Evolutionary conservation across 129 eudicot genomes (phyloP), one percentile per base, ranked within the genome.

Genomic region (Ambrosia trifida): DNA sequence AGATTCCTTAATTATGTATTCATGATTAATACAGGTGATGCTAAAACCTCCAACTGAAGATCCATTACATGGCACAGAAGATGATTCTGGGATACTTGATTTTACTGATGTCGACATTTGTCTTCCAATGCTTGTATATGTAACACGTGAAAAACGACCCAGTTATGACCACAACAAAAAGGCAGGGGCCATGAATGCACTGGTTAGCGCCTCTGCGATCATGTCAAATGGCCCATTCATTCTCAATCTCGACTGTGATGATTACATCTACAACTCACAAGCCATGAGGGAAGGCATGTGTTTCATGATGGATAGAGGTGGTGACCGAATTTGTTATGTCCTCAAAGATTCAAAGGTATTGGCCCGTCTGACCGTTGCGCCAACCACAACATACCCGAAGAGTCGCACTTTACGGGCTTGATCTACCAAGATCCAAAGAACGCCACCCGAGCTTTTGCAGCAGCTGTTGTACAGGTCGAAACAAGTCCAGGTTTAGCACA

Each of bases 211-310:
- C 75, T 89, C 96, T 2, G 96, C 96, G 17, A 82, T 89, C 80
- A 89, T 89, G 96, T 89, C 96, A 3, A 89, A 89, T 7, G 92
- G 96, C 13, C 89, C 96, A 0, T 89, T 89, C 72, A 86, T 89
- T 80, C 96, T 89, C 70, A 89, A 86, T 72, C 87, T 89, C n/a
- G 93, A 89, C 38, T 86, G 96, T 76, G 96, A 89, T 64, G 93
- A 89, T 77, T 89, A 89, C 78, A 84, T 89, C 67, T 89, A 86
- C 81, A 86, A 89, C 81, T 89, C 96, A 54, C 86, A 86, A 49
- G 96, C 96, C 72, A 86, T 89, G 90, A 89, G 89, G 45, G 96
- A 86, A 81, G 96, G 96, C 35, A 89, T 89, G 87, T 89, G 96
- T 76, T 89, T 89, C 84, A 89, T 89, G 96, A 86, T 89, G 96